Percentiles rank a stretch among this genome's conserved stretches.
Evolutionary conservation across 768 basidiomycete species (phyloP).

Genomic region (Suillus placidus): DNA sequence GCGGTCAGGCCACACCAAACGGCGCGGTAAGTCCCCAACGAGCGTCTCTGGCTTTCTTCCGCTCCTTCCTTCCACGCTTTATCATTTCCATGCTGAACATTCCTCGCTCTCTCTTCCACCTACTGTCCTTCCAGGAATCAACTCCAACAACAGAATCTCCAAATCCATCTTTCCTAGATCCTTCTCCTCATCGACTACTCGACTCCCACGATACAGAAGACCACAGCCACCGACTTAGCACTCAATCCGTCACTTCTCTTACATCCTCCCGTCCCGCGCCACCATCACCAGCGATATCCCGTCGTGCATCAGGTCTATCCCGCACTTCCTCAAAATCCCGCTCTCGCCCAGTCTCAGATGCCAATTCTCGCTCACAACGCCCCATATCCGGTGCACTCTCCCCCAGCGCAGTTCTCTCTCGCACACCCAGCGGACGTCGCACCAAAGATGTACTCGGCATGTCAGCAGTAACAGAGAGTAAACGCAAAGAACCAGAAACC

Average conservation of each 20-base stretch:
- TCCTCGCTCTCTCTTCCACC: conserved; percentile 30
- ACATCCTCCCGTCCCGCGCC: conserved; percentile 61
- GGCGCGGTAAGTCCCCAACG: conserved; percentile 34
- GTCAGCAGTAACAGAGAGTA: conserved; percentile 18
- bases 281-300: conserved; percentile 56
- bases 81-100: conserved; percentile 34
- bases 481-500: conserved; percentile 9
- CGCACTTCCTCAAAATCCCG: conserved; percentile 25
- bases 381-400: conserved; percentile 16
- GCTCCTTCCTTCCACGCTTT: conserved; percentile 29
- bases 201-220: conserved; percentile 1
- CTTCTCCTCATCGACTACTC: conserved; percentile 12
- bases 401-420: conserved; percentile 11
- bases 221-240: conserved; percentile 24
- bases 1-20: conserved; percentile 14
- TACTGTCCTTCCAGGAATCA: conserved; percentile 29
- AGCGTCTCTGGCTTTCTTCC: conserved; percentile 25
- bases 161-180: conserved; percentile 23
- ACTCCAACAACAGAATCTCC: conserved; percentile 8
- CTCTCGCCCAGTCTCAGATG: conserved; percentile 25
- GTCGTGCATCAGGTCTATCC: conserved; percentile 39
- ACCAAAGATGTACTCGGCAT: conserved; percentile 17
- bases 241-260: conserved; percentile 35
- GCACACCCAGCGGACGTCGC: conserved; percentile 24
- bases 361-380: conserved; percentile 27